Base-by-base conservation (phyloP, 371 early-diverging fungal species). In the Caulochytrium protostelioides region DNA sequence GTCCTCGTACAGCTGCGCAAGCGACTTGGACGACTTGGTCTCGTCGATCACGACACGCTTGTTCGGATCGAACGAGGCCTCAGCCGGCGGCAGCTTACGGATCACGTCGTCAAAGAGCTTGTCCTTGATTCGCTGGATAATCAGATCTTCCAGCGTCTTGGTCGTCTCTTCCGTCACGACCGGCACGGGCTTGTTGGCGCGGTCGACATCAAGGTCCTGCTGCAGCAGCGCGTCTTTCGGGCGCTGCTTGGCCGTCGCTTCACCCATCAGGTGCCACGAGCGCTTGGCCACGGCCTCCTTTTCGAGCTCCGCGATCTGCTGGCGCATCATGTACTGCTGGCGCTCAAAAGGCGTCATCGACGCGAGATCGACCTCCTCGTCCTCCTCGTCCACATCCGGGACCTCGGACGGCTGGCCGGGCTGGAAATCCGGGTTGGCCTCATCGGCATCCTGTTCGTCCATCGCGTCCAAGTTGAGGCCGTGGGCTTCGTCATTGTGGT, bases 131-230 rank as follows among this genome's bases (percentile, higher is more conserved):
- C 92, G 79, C 38, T 72, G 73, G 55, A 79, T 79, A 55, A 95
- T 95, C 41, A 89, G 50, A 19, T 85, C 86, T 49, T 91, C 92
- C 19, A 95, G 64, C 6, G 81, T 65, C 40, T 62, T 52, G 0
- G 92, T 91, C 1, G 66, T 59, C 52, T 90, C 86, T 48, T 84
- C 80, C 0, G 94, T 91, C 30, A 89, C 76, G 10, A 90, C 78
- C 4, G 95, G 95, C 0, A 84, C 85, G 12, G 95, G 87, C 62
- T 80, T 83, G 38, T 70, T 63, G 22, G 76, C 79, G 36, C 74
- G 69, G 39, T 92, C 94, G 49, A 85, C 78, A 35, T 89, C 91
- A 6, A 95, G 55, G 39, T 83, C 78, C 51, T 92, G 87, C 47
- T 82, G 89, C 30, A 95, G 57, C 40, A 95, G 58, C 56, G 86